A percentile compares a stretch with the other conserved stretches of the same genome.
phyloP scores from a whole-genome alignment of 2,329 filamentous ascomycete genomes.

The Madurella mycetomatis region DNA sequence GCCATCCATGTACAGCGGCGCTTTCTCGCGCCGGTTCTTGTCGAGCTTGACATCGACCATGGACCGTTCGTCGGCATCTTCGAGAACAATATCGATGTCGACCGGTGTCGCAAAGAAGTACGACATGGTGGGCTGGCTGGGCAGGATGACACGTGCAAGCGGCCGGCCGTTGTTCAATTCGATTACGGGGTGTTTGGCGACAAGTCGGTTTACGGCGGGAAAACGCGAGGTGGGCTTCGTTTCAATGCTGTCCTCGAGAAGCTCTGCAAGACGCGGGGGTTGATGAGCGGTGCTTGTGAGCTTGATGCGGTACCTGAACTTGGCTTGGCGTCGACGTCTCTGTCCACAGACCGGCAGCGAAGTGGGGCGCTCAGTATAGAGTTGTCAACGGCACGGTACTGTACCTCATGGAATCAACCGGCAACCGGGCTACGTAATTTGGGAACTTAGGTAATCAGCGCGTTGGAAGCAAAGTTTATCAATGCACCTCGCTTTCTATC shows the following conservation, averaged over 20 bases:
- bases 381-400: too few species aligned
- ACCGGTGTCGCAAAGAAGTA: slow-evolving; percentile 98
- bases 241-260: neutral
- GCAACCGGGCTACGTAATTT: too few species aligned
- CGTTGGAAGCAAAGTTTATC: too few species aligned
- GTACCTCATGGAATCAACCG: too few species aligned
- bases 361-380: too few species aligned
- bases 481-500: too few species aligned
- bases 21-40: slow-evolving; percentile 96
- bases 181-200: neutral
- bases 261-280: neutral
- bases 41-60: slow-evolving; percentile 98
- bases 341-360: too few species aligned
- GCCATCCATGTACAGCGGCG: slow-evolving; percentile 94
- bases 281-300: too few species aligned
- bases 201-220: neutral
- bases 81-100: slow-evolving; percentile 97
- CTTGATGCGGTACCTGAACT: too few species aligned
- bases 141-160: neutral
- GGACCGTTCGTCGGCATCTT: slow-evolving; percentile 87
- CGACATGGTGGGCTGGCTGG: slow-evolving; percentile 53
- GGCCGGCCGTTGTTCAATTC: neutral
- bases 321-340: too few species aligned
- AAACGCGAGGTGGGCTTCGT: neutral
- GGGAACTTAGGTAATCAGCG: too few species aligned